These are phyloP conservation scores for Leccinum pallidistipes DNA, from an alignment of 1,284 basidiomycete species.

Conservation along the genomic window DNA sequence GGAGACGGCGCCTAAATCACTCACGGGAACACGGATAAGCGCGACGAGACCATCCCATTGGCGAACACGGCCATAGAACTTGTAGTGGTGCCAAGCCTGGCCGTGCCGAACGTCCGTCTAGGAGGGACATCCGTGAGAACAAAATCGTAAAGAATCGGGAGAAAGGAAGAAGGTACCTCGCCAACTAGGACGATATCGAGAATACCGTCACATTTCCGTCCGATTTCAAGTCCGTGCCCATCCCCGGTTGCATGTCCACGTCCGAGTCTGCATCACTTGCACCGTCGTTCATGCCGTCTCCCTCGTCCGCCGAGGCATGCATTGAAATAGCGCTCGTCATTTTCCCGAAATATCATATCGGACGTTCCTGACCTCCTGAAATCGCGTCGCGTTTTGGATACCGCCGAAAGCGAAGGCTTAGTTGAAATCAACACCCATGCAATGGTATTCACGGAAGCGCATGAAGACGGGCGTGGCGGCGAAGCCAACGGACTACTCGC, in stretches of 20 bases:
- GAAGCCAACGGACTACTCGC: conserved; percentile 38
- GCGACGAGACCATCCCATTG: conserved; percentile 69
- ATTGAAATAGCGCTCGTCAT: conserved; percentile 22
- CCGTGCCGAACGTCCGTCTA: conserved; percentile 57
- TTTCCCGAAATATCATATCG: conserved; percentile 34
- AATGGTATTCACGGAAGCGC: conserved; percentile 56
- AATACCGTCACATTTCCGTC: conserved; percentile 48
- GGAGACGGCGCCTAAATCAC: conserved; percentile 13
- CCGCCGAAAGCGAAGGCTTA: conserved; percentile 41
- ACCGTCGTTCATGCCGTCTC: background rate
- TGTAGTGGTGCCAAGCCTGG: conserved; percentile 59
- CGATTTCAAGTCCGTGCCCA: conserved; percentile 26
- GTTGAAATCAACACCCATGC: conserved; percentile 40
- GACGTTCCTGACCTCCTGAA: conserved; percentile 30
- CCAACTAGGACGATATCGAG: conserved; percentile 61
- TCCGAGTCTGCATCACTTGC: conserved; percentile 13
- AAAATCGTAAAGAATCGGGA: background rate
- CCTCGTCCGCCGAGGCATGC: conserved; percentile 8
- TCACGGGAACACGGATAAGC: conserved; percentile 52
- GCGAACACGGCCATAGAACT: conserved; percentile 64
- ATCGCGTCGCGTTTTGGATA: conserved; percentile 32
- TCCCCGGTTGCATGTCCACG: conserved; percentile 19
- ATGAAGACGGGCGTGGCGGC: conserved; percentile 51
- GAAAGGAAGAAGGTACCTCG: conserved; percentile 36
- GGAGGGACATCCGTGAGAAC: conserved; percentile 3